These are phyloP conservation scores for Antrodiella citrinella DNA, from an alignment of 768 basidiomycete genomes.

Conservation along the genomic window DNA sequence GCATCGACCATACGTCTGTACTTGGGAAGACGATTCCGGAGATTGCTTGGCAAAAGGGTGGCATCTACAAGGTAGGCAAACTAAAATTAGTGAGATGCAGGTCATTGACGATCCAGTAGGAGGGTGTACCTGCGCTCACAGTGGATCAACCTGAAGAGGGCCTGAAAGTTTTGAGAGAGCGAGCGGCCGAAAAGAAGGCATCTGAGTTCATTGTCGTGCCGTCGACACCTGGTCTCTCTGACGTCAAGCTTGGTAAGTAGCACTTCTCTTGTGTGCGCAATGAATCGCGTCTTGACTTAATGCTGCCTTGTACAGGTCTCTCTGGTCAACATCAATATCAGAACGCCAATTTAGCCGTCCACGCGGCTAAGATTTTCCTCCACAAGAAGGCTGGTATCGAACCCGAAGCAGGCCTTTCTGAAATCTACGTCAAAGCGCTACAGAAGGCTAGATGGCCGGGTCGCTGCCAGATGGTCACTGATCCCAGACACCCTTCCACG, in stretches of 20 bases:
- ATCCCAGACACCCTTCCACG: slow-evolving; percentile 40
- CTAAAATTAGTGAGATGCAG: background rate
- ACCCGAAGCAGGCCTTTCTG: slow-evolving; percentile 33
- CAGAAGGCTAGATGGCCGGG: slow-evolving; percentile 83
- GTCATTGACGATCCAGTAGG: slow-evolving; percentile 30
- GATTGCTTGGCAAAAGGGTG: slow-evolving; percentile 93
- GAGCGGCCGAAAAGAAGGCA: slow-evolving; percentile 58
- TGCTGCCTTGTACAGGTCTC: slow-evolving; percentile 57
- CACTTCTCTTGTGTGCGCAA: slow-evolving; percentile 7
- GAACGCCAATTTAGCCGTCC: slow-evolving; percentile 83
- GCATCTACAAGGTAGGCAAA: slow-evolving; percentile 81
- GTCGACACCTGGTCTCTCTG: slow-evolving; percentile 36
- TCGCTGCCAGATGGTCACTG: slow-evolving; percentile 78
- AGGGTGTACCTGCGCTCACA: slow-evolving; percentile 78
- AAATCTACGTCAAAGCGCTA: slow-evolving; percentile 53
- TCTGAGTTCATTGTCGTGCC: slow-evolving; percentile 64
- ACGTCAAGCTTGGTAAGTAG: slow-evolving; percentile 54
- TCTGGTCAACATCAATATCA: slow-evolving; percentile 79
- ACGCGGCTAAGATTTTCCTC: slow-evolving; percentile 63
- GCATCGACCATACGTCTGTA: slow-evolving; percentile 84
- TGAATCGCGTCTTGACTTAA: slow-evolving; percentile 1
- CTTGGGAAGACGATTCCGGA: slow-evolving; percentile 83
- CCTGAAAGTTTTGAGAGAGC: slow-evolving; percentile 55
- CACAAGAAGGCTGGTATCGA: slow-evolving; percentile 21
- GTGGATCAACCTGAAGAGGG: slow-evolving; percentile 70